A percentile compares a stretch with the other conserved stretches of the same genome.
These are phyloP conservation scores for Penicillium robsamsonii DNA, from an alignment of 495 filamentous ascomycete species.

Conservation along the genomic window DNA sequence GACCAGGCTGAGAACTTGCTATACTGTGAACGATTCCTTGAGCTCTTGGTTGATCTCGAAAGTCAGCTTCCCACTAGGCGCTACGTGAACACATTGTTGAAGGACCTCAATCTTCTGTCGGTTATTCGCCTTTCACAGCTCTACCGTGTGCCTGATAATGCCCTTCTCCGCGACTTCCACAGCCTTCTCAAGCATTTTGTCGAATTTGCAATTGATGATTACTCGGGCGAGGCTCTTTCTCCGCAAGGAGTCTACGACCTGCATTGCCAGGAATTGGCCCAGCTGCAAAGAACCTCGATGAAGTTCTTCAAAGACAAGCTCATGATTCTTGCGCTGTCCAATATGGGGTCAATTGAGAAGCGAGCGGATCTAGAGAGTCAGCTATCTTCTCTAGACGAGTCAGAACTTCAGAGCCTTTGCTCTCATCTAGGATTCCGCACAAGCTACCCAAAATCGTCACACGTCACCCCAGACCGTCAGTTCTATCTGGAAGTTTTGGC, in stretches of 20 bases:
- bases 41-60: constrained; percentile 85
- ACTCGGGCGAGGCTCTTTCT: constrained; percentile 73
- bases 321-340: constrained; percentile 85
- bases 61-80: constrained; percentile 92
- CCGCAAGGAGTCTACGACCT: constrained; percentile 70
- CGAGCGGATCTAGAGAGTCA: constrained; percentile 76
- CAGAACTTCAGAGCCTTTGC: constrained; percentile 69
- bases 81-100: constrained; percentile 89
- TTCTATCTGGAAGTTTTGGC: constrained; percentile 77
- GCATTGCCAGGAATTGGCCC: constrained; percentile 73
- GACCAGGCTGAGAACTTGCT: constrained; percentile 59
- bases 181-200: constrained; percentile 78
- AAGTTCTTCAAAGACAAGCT: constrained; percentile 88
- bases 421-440: constrained; percentile 73
- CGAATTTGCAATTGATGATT: constrained; percentile 88
- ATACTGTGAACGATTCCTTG: constrained; percentile 91
- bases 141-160: constrained; percentile 70
- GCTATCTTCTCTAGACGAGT: constrained; percentile 66
- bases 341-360: constrained; percentile 83
- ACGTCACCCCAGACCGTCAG: constrained; percentile 58
- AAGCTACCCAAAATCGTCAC: constrained; percentile 68
- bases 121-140: constrained; percentile 77
- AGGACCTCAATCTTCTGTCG: constrained; percentile 84
- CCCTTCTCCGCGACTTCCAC: constrained; percentile 78
- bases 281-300: constrained; percentile 76